phyloP scores from a whole-genome alignment of 495 filamentous ascomycete species.

The Delitschia confertaspora region DNA sequence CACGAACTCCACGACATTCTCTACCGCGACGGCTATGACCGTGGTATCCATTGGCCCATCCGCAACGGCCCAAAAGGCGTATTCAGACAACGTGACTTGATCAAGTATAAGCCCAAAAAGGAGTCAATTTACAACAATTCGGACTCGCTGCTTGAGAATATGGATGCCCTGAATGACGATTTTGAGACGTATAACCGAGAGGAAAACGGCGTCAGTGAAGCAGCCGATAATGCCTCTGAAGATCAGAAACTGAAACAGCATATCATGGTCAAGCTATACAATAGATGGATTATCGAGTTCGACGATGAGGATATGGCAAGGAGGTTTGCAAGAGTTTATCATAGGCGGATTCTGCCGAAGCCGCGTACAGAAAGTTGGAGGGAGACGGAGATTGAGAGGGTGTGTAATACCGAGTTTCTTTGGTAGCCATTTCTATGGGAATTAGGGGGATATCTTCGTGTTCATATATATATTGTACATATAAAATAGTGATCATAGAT shows the following conservation, averaged over 20 bases:
- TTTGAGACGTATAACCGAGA: no score
- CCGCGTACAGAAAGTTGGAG: constrained; percentile 4
- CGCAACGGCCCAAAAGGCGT: constrained; percentile 1
- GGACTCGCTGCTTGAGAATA: not conserved
- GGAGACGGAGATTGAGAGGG: constrained; percentile 19
- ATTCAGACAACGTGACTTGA: constrained; percentile 8
- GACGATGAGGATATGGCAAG: constrained; percentile 26
- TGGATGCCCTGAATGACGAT: not conserved
- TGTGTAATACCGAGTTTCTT: constrained; percentile 18
- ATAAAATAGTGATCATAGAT: no score
- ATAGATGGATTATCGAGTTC: constrained; percentile 31
- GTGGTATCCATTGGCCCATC: constrained; percentile 25
- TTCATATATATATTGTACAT: constrained; percentile 1
- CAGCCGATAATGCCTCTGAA: not conserved
- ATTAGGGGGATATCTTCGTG: not conserved
- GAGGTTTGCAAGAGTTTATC: constrained; percentile 31
- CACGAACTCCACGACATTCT: constrained; percentile 19
- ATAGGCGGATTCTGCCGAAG: constrained; percentile 21
- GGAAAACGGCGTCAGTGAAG: no score
- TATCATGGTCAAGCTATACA: constrained; percentile 20
- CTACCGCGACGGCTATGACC: constrained; percentile 11
- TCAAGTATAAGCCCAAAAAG: not conserved
- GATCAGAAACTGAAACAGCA: constrained; percentile 2
- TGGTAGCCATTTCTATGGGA: constrained; percentile 13
- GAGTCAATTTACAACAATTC: not conserved